phyloP scores from a whole-genome alignment of 208 protist genomes.

The Crithidia mellificae region DNA sequence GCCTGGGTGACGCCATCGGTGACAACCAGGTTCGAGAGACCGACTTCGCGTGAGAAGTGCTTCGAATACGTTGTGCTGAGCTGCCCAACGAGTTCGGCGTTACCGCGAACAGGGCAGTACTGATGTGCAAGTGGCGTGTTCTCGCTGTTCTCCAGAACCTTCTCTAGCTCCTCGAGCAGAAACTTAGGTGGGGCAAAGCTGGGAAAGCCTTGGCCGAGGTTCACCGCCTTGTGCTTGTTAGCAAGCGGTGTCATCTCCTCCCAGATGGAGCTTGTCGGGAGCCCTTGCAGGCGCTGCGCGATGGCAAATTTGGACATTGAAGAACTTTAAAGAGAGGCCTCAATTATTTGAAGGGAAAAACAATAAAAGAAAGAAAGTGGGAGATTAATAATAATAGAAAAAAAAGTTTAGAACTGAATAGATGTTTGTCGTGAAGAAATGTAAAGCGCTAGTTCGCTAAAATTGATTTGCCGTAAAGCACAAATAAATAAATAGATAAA shows the following conservation, averaged over 20 bases:
- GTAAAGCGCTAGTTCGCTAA: too few species aligned
- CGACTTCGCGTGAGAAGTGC: conserved; percentile 50
- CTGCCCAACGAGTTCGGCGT: conserved; percentile 65
- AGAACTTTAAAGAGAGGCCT: too few species aligned
- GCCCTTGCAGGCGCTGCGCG: conserved; percentile 37
- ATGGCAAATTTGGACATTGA: conserved; percentile 31
- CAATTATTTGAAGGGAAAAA: not conserved
- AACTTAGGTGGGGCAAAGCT: conserved; percentile 78
- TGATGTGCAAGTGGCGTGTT: conserved; percentile 65
- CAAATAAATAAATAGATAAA: too few species aligned
- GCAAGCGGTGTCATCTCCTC: conserved; percentile 87
- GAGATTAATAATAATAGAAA: conserved; percentile 1
- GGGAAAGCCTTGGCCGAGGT: conserved; percentile 93
- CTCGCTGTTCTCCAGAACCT: conserved; percentile 40
- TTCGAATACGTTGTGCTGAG: conserved; percentile 68
- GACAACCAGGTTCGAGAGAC: conserved; percentile 64
- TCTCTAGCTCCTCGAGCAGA: conserved; percentile 63
- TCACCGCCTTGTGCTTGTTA: conserved; percentile 82
- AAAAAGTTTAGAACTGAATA: too few species aligned
- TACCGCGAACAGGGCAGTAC: conserved; percentile 78
- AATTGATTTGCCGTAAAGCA: too few species aligned
- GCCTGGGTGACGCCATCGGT: conserved; percentile 87
- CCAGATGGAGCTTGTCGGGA: conserved; percentile 65
- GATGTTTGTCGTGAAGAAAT: too few species aligned
- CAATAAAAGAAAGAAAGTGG: not conserved